Evolutionary conservation across 371 early-diverging fungal genomes (phyloP).

Genomic region (Synchytrium microbalum): DNA sequence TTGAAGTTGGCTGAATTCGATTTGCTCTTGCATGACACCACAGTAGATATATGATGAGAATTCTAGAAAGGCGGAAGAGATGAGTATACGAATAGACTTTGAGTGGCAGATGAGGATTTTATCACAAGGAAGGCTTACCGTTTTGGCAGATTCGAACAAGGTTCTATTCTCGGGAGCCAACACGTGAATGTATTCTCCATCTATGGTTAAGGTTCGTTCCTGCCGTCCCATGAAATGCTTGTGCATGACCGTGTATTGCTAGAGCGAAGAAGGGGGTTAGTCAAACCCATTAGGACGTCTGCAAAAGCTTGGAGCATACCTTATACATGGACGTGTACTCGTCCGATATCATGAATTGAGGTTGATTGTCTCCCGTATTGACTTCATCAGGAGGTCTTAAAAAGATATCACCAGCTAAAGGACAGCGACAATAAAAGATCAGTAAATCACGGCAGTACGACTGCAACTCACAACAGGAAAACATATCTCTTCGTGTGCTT

Average conservation of each 20-base stretch:
- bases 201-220: constrained; percentile 82
- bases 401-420: constrained; percentile 43
- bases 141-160: constrained; percentile 72
- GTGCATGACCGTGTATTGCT: constrained; percentile 62
- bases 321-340: constrained; percentile 39
- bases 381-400: constrained; percentile 42
- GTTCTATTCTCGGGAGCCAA: constrained; percentile 77
- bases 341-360: constrained; percentile 23
- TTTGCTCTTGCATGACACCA: constrained; percentile 2
- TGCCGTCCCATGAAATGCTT: constrained; percentile 72
- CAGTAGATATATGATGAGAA: neutral
- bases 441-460: constrained; percentile 1
- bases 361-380: constrained; percentile 12
- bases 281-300: constrained; percentile 1
- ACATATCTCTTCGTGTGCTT: constrained; percentile 15
- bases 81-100: too few relatives aligned
- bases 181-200: constrained; percentile 87
- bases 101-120: too few relatives aligned
- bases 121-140: too few relatives aligned
- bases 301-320: too few relatives aligned
- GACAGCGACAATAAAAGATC: constrained; percentile 6
- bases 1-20: neutral
- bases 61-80: too few relatives aligned
- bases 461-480: neutral
- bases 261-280: too few relatives aligned